Evolutionary conservation across 345 rosid genomes (phyloP).

Genomic region (Brassica incana): DNA sequence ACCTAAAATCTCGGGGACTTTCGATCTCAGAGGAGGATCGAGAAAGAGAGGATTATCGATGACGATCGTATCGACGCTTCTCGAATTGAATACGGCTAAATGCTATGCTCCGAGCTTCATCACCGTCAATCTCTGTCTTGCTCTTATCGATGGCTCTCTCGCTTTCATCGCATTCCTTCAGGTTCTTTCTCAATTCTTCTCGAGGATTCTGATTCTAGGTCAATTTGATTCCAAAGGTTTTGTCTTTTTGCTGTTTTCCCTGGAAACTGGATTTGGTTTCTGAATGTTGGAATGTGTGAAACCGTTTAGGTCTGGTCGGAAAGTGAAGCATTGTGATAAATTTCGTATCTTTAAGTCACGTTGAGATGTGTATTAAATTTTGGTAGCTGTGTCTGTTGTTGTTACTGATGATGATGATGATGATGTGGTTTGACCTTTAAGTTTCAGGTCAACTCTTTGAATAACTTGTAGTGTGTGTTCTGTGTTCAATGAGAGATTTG

Average conservation of each 20-base stretch:
- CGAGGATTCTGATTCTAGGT: background rate
- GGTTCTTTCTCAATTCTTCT: conserved; percentile 16
- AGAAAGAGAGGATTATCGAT: background rate
- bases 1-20: conserved; percentile 38
- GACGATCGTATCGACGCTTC: conserved; percentile 18
- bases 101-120: conserved; percentile 39
- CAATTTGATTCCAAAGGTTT: background rate
- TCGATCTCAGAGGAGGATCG: conserved; percentile 33
- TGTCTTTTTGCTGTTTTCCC: background rate
- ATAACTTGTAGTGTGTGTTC: background rate
- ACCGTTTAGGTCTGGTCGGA: background rate
- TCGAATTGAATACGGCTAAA: conserved; percentile 17
- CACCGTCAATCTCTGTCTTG: conserved; percentile 38
- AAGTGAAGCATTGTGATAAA: conserved; percentile 25
- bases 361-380: conserved; percentile 4
- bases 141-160: conserved; percentile 38
- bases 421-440: conserved; percentile 24
- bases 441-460: conserved; percentile 35
- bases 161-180: conserved; percentile 40
- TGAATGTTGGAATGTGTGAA: conserved; percentile 9
- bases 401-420: background rate
- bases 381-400: background rate
- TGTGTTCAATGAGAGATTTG: conserved; percentile 18
- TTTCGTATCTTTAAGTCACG: background rate
- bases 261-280: conserved; percentile 4